Evolutionary conservation across 768 basidiomycete species (phyloP), one percentile per base, ranked within the genome.

Genomic region (Melanogaster broomeanus): DNA sequence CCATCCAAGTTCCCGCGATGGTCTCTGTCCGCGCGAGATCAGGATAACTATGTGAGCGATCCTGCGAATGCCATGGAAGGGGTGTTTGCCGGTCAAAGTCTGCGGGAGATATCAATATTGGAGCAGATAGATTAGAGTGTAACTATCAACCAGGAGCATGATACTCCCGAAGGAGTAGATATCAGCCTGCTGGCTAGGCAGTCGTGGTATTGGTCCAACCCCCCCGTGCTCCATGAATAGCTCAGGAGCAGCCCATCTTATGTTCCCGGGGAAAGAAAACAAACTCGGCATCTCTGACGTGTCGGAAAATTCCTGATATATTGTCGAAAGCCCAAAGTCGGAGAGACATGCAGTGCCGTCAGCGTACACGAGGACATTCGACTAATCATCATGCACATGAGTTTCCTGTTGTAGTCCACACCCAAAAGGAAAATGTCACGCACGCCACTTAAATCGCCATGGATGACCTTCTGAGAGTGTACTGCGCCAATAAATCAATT

Each of bases 381-480:
- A 52, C 65, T 67, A 48, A 30, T 31, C 33, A 10, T 4, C 3
- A 28, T 37, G 39, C 1, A 0, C 13, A 47, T 61, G 13, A 63
- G 41, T 6, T 10, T 30, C 28, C 25, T 3, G 3, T 4, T 31
- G 37, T 8, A 13, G 16, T 30, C 34, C 37, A 11, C n/a, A 6
- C 11, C 43, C 28, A 30, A 13, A n/a, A 21, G 19, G 0, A 24
- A 4, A 25, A 28, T 16, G 0, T 11, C 13, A 66, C 59, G 3
- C 43, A 57, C 76, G 9, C 72, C 67, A 52, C 74, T 74, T 16
- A 77, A 42, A 41, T 77, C 76, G 3, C 76, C 74, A 25, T 77
- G 76, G 21, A 73, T 61, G 21, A 63, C 15, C n/a, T 52, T 24
- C 65, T 52, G 42, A 13, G 57, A 33, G 39, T 61, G 61, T 44